Conservation (phyloP, 2,329 filamentous ascomycete species). For the Ramularia collo-cygni region DNA sequence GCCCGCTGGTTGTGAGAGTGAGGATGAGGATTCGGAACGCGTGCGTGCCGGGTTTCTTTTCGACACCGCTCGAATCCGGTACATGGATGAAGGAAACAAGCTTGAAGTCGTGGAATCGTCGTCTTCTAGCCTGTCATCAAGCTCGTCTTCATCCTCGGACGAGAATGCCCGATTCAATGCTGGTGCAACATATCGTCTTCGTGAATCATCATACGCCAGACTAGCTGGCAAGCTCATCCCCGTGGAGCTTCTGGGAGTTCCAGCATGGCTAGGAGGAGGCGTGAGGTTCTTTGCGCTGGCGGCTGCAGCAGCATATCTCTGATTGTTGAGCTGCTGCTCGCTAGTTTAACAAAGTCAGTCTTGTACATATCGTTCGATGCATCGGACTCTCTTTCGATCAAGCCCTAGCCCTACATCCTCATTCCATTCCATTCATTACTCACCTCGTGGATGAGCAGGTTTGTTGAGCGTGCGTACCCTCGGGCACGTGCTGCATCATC, state of each 20-base stretch:
- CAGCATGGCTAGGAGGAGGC: neutral
- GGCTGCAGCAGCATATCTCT: neutral
- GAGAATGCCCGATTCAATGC: neutral
- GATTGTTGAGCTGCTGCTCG: too few species aligned
- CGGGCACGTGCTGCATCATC: too few species aligned
- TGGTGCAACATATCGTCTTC: neutral
- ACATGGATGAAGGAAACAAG: neutral
- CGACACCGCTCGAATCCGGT: neutral
- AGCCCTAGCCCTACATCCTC: too few species aligned
- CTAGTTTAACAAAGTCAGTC: too few species aligned
- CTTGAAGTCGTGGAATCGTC: neutral
- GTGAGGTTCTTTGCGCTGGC: neutral
- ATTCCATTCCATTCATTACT: too few species aligned
- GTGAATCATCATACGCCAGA: neutral
- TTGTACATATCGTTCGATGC: too few species aligned
- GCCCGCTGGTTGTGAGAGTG: neutral
- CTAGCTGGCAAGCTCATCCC: neutral
- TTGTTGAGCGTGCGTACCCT: too few species aligned
- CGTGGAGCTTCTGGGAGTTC: neutral
- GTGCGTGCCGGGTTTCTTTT: neutral
- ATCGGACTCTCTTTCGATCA: too few species aligned
- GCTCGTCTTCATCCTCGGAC: neutral
- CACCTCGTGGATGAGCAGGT: too few species aligned
- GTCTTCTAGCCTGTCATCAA: neutral
- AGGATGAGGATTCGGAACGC: neutral